These are phyloP conservation scores for Berkeleyomyces rouxiae DNA, from an alignment of 2,329 filamentous ascomycete species.

Conservation along the genomic window DNA sequence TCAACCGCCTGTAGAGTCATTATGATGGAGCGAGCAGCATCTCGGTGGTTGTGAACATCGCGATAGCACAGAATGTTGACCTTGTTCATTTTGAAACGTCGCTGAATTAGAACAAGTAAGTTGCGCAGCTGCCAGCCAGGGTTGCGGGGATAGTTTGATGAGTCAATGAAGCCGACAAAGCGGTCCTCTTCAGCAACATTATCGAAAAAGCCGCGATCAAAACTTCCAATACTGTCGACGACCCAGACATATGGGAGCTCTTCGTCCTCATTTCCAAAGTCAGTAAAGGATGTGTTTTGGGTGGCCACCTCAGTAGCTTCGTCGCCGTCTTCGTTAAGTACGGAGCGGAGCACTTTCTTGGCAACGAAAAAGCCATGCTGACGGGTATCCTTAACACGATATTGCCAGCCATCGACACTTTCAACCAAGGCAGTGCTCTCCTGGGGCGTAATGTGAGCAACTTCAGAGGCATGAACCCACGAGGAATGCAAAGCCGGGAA, in stretches of 20 bases:
- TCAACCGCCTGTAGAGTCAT: slow-evolving; percentile 37
- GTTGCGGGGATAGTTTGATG: slow-evolving; percentile 73
- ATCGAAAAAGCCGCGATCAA: slow-evolving; percentile 78
- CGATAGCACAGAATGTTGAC: slow-evolving; percentile 82
- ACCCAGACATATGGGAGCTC: slow-evolving; percentile 55
- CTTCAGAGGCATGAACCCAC: slow-evolving; percentile 50
- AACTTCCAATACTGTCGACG: slow-evolving; percentile 57
- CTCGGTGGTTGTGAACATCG: slow-evolving; percentile 60
- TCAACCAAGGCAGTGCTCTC: slow-evolving; percentile 73
- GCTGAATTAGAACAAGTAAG: slow-evolving; percentile 65
- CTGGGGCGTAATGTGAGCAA: slow-evolving; percentile 39
- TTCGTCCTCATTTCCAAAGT: slow-evolving; percentile 20
- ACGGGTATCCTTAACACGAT: slow-evolving; percentile 55
- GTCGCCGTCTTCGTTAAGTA: slow-evolving; percentile 17
- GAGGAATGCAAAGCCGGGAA: slow-evolving; percentile 82
- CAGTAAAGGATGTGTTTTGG: slow-evolving; percentile 30
- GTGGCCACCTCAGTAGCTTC: slow-evolving; percentile 25
- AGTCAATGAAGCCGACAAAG: slow-evolving; percentile 78
- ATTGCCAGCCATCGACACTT: slow-evolving; percentile 72
- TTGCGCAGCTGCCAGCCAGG: slow-evolving; percentile 92
- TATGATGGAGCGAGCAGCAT: slow-evolving; percentile 68
- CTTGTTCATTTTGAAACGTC: slow-evolving; percentile 59
- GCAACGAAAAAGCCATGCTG: slow-evolving; percentile 95
- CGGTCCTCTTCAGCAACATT: slow-evolving; percentile 53
- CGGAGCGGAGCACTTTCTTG: slow-evolving; percentile 41